phyloP scores from a whole-genome alignment of 2,329 filamentous ascomycete species.

The Biscogniauxia mediterranea region DNA sequence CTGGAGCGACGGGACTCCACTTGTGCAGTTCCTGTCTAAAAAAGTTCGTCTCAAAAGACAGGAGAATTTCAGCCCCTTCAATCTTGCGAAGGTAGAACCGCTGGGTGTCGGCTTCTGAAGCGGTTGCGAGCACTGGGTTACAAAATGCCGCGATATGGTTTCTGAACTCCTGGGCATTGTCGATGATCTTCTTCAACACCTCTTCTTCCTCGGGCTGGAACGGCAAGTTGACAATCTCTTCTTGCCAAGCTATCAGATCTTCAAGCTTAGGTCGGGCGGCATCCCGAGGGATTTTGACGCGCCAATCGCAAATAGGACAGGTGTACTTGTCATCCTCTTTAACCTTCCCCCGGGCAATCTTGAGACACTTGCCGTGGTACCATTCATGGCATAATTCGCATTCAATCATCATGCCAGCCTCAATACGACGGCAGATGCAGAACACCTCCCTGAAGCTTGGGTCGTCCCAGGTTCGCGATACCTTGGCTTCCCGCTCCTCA shows the following conservation, averaged over 20 bases:
- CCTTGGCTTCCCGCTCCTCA: slow-evolving; percentile 48
- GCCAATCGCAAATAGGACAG: slow-evolving; percentile 96
- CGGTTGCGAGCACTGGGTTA: slow-evolving; percentile 75
- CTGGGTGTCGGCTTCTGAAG: slow-evolving; percentile 84
- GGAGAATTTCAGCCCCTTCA: slow-evolving; percentile 89
- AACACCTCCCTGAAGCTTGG: slow-evolving; percentile 76
- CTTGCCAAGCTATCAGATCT: slow-evolving; percentile 78
- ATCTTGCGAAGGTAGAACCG: slow-evolving; percentile 96
- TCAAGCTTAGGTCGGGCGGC: slow-evolving; percentile 93
- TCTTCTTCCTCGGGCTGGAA: slow-evolving; percentile 97
- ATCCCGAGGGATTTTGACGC: slow-evolving; percentile 94
- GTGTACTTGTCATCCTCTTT: slow-evolving; percentile 99
- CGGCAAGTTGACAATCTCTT: slow-evolving; percentile 75
- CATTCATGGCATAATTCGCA: slow-evolving; percentile 98
- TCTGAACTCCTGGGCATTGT: slow-evolving; percentile 80
- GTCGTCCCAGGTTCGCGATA: slow-evolving; percentile 57
- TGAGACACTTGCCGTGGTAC: slow-evolving; percentile 98
- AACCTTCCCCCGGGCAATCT: slow-evolving; percentile 95
- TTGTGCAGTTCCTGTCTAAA: slow-evolving; percentile 94
- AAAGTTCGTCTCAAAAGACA: slow-evolving; percentile 94
- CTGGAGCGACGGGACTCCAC: slow-evolving; percentile 85
- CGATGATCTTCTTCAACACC: slow-evolving; percentile 79
- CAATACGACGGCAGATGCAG: slow-evolving; percentile 89
- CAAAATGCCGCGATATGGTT: slow-evolving; percentile 78
- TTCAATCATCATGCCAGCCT: slow-evolving; percentile 99